These are phyloP conservation scores for Psilocybe subaeruginosa DNA, from an alignment of 768 basidiomycete species.

Conservation along the genomic window DNA sequence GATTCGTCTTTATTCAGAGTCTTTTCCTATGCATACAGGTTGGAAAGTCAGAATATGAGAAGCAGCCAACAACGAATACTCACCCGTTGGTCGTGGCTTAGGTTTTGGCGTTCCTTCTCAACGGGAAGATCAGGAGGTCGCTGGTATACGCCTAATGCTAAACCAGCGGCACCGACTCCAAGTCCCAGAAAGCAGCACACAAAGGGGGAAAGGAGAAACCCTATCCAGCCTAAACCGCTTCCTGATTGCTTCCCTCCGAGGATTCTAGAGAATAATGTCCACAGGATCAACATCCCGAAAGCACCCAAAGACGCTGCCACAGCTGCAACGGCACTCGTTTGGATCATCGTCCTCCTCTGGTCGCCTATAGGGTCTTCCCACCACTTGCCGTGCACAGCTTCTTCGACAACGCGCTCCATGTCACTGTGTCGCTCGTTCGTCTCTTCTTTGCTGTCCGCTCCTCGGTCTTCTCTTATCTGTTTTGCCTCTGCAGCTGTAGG, in stretches of 20 bases:
- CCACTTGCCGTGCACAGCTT: conserved; percentile 32
- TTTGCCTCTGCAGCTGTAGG: conserved; percentile 22
- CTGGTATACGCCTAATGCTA: conserved; percentile 24
- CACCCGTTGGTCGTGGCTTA: conserved; percentile 1
- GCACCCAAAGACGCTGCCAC: conserved; percentile 30
- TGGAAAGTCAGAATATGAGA: background rate
- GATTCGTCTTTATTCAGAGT: conserved; percentile 19
- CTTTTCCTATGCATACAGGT: background rate
- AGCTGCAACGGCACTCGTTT: conserved; percentile 34
- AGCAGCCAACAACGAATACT: background rate
- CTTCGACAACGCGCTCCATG: conserved; percentile 31
- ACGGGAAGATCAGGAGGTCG: background rate
- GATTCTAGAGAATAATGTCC: conserved; percentile 24
- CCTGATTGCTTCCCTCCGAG: conserved; percentile 12
- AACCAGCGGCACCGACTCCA: conserved; percentile 28
- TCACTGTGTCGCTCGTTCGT: conserved; percentile 25
- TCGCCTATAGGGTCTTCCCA: conserved; percentile 37
- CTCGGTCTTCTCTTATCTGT: conserved; percentile 16
- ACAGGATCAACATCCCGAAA: conserved; percentile 23
- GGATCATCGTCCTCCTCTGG: conserved; percentile 30
- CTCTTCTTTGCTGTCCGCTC: conserved; percentile 18
- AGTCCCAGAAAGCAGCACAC: conserved; percentile 30
- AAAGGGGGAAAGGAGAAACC: conserved; percentile 22
- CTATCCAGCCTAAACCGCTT: conserved; percentile 20
- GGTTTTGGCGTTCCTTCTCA: background rate